A percentile compares a stretch with the other conserved stretches of the same genome.
phyloP scores from a whole-genome alignment of 331 rosid species.

The Acacia pycnantha region DNA sequence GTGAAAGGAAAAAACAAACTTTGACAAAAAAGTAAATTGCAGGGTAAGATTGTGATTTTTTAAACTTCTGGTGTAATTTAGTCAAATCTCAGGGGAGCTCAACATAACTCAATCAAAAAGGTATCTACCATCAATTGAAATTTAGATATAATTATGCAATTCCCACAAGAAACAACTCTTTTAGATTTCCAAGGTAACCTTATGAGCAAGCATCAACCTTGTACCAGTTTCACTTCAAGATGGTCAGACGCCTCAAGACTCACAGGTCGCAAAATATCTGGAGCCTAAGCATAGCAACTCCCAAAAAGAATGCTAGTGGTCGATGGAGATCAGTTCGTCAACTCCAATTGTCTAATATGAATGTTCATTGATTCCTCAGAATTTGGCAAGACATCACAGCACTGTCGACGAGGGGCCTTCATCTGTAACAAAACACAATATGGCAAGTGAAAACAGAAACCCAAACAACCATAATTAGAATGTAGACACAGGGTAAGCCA shows the following conservation, averaged over 20 bases:
- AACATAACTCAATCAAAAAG: neutral
- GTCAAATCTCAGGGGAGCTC: neutral
- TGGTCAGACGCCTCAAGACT: conserved; percentile 13
- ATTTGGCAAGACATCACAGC: conserved; percentile 62
- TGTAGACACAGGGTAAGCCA: conserved; percentile 8
- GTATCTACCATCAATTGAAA: neutral
- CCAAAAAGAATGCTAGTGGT: conserved; percentile 41
- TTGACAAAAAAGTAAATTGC: neutral
- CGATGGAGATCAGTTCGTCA: conserved; percentile 71
- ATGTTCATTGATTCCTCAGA: conserved; percentile 51
- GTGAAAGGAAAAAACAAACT: neutral
- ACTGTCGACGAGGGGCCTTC: conserved; percentile 83
- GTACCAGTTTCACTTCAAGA: conserved; percentile 14
- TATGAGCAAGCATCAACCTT: conserved; percentile 26
- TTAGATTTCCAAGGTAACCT: conserved; percentile 12
- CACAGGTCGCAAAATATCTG: conserved; percentile 8
- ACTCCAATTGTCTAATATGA: conserved; percentile 53
- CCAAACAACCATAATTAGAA: conserved; percentile 24
- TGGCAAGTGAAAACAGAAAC: conserved; percentile 5
- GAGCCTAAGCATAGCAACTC: conserved; percentile 15
- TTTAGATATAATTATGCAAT: neutral
- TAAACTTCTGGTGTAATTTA: neutral
- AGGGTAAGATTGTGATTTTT: neutral
- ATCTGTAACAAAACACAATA: conserved; percentile 45
- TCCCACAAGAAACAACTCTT: neutral